Evolutionary conservation across 2,329 filamentous ascomycete genomes (phyloP).

Genomic region (Helotiales sp.): DNA sequence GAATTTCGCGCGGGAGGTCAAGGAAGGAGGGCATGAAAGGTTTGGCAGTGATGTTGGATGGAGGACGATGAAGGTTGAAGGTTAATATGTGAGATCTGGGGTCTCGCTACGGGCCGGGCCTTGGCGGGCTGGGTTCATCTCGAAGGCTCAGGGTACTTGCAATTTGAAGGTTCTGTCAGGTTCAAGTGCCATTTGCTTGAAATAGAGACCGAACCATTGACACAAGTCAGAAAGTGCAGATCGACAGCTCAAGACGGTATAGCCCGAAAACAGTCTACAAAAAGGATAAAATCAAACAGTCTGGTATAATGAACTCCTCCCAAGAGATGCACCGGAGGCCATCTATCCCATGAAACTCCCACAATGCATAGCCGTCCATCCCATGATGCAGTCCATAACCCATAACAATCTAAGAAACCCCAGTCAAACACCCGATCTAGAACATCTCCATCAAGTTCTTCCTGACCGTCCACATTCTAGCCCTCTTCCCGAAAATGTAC

Average conservation of each 20-base stretch:
- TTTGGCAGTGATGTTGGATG: not conserved
- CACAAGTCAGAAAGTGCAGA: too few species aligned
- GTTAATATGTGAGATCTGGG: constrained; percentile 1
- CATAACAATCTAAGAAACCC: not conserved
- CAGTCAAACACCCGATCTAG: constrained; percentile 27
- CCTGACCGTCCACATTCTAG: constrained; percentile 91
- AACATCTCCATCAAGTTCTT: constrained; percentile 85
- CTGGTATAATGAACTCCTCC: constrained; percentile 3
- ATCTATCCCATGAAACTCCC: constrained; percentile 1
- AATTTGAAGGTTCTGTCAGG: too few species aligned
- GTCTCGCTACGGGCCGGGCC: constrained; percentile 9
- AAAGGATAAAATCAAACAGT: not conserved
- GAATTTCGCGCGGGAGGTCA: constrained; percentile 32
- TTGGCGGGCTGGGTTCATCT: not conserved
- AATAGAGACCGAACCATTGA: too few species aligned
- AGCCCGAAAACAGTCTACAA: not conserved
- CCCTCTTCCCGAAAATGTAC: constrained; percentile 91
- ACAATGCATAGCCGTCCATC: not conserved
- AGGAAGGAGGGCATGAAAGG: constrained; percentile 27
- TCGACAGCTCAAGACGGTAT: too few species aligned
- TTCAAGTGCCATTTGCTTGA: too few species aligned
- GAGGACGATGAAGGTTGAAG: not conserved
- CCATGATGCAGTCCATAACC: not conserved
- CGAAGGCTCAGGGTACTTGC: too few species aligned
- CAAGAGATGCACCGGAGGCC: not conserved